Conservation (phyloP, 1,284 basidiomycete species). For the Sanguinoderma infundibulare region DNA sequence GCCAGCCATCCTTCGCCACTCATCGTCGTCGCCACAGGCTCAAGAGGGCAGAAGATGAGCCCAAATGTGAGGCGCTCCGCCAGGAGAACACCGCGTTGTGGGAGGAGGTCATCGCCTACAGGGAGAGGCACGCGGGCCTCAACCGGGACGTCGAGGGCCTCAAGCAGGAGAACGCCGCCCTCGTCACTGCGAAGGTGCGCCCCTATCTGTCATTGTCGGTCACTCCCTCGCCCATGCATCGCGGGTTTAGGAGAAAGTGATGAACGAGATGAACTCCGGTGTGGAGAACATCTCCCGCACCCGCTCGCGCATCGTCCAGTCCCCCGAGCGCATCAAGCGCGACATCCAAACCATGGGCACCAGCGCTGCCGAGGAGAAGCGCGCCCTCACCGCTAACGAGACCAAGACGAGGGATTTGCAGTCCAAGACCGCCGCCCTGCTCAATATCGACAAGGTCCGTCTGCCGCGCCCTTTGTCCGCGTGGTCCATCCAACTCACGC, state of each 20-base stretch:
- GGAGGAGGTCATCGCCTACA: constrained; percentile 66
- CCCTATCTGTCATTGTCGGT: no score
- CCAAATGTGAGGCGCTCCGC: constrained; percentile 63
- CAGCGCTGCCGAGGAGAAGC: constrained; percentile 65
- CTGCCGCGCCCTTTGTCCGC: not conserved
- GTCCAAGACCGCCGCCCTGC: constrained; percentile 70
- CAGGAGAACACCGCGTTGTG: constrained; percentile 66
- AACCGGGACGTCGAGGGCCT: constrained; percentile 66
- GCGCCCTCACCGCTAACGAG: constrained; percentile 62
- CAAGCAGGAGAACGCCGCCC: constrained; percentile 65
- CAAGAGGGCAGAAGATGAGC: constrained; percentile 73
- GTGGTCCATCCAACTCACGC: not conserved
- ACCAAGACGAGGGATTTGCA: constrained; percentile 77
- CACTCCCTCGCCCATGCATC: no score
- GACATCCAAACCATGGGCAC: constrained; percentile 75
- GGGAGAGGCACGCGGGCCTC: constrained; percentile 63
- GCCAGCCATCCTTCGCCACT: not conserved
- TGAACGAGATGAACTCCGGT: constrained; percentile 57
- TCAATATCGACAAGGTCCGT: constrained; percentile 74
- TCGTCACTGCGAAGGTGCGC: constrained; percentile 55
- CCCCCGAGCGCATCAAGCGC: constrained; percentile 83
- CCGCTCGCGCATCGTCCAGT: constrained; percentile 80
- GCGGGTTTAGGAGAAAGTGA: constrained; percentile 62
- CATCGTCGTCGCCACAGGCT: constrained; percentile 46
- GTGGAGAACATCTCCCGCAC: constrained; percentile 65